Conservation (phyloP, 1,139 yeast genomes). For the Sugiyamaella neomexicana region DNA sequence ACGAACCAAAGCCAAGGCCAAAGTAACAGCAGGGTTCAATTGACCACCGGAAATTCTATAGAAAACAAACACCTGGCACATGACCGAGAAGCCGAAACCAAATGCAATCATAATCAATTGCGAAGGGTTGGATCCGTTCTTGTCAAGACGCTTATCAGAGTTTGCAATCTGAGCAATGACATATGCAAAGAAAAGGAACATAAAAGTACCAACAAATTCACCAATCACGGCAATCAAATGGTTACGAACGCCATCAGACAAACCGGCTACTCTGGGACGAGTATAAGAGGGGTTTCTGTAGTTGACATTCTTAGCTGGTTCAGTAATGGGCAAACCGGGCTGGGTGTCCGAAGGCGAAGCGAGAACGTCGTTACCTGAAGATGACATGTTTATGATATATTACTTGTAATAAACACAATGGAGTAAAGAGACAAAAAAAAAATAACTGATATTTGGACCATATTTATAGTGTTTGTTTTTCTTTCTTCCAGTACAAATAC, state of each 20-base stretch:
- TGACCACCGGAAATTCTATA: conserved; percentile 87
- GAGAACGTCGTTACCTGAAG: conserved; percentile 20
- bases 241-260: conserved; percentile 49
- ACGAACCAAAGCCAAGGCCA: conserved; percentile 65
- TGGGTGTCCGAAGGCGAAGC: conserved; percentile 18
- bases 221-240: conserved; percentile 56
- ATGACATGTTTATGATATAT: conserved; percentile 5
- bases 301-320: conserved; percentile 16
- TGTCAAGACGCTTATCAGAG: conserved; percentile 35
- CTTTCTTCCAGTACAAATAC: background rate
- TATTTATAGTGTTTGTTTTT: conserved; percentile 8
- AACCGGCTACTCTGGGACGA: conserved; percentile 33
- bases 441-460: background rate
- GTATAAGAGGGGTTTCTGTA: conserved; percentile 12
- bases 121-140: conserved; percentile 58
- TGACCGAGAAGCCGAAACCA: conserved; percentile 86
- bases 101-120: conserved; percentile 76
- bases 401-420: too few species aligned
- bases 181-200: conserved; percentile 80
- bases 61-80: conserved; percentile 71
- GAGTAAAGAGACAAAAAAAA: conserved; percentile 4
- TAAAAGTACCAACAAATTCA: conserved; percentile 84
- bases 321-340: conserved; percentile 21
- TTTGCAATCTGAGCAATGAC: conserved; percentile 85
- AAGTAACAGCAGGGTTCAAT: conserved; percentile 85